Conservation (phyloP, 2,329 filamentous ascomycete species). For the Byssothecium circinans region DNA sequence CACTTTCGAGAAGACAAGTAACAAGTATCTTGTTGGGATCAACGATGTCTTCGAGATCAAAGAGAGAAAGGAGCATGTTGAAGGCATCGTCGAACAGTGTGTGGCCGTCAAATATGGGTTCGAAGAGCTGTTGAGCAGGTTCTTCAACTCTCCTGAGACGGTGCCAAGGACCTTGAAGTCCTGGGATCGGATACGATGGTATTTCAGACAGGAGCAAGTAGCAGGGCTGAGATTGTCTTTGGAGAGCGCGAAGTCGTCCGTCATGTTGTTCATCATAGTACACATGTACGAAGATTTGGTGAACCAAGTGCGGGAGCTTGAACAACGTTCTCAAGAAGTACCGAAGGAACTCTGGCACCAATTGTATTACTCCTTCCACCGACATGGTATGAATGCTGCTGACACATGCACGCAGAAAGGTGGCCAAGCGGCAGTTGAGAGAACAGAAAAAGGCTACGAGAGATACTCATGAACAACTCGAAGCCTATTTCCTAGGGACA, state of each 20-base stretch:
- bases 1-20: background rate
- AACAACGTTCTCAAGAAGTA: background rate
- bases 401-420: background rate
- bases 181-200: slow-evolving; percentile 5
- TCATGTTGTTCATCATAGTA: slow-evolving; percentile 6
- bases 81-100: slow-evolving; percentile 7
- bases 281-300: slow-evolving; percentile 1
- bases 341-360: background rate
- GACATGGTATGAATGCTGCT: background rate
- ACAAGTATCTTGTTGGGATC: background rate
- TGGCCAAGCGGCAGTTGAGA: background rate
- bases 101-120: slow-evolving; percentile 3
- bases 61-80: slow-evolving; percentile 1
- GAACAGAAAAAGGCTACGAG: slow-evolving; percentile 2
- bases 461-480: background rate
- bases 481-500: background rate
- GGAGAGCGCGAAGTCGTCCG: slow-evolving; percentile 7
- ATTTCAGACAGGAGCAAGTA: slow-evolving; percentile 2
- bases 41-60: background rate
- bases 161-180: background rate
- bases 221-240: slow-evolving; percentile 6
- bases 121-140: slow-evolving; percentile 1
- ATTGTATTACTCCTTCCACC: background rate
- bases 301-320: background rate
- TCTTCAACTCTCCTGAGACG: background rate